Conservation (phyloP, 192 early-diverging fungal genomes). For the Entophlyctis helioformis region DNA sequence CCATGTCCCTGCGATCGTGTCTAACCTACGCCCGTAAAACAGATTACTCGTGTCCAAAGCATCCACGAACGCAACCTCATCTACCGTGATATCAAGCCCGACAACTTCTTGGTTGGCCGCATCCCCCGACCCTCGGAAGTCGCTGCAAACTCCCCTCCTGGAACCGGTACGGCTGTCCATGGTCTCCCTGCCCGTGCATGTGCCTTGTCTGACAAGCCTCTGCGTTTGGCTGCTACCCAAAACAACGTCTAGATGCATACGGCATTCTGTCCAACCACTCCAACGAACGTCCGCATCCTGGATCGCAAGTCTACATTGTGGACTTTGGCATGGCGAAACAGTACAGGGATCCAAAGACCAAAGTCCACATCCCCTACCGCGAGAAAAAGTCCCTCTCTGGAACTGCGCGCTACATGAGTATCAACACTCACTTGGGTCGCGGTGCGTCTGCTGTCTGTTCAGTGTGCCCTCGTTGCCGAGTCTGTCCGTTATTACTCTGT, state of each 20-base stretch:
- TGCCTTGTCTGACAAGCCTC: too few species aligned
- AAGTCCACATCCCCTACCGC: conserved; percentile 54
- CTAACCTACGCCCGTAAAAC: conserved; percentile 19
- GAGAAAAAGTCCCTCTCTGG: conserved; percentile 57
- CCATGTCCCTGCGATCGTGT: not conserved
- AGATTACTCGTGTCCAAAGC: conserved; percentile 79
- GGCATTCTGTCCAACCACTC: conserved; percentile 38
- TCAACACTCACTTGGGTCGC: conserved; percentile 62
- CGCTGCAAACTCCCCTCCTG: not conserved
- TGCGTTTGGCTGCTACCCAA: too few species aligned
- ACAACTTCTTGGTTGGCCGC: conserved; percentile 91
- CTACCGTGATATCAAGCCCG: conserved; percentile 98
- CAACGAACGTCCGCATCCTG: conserved; percentile 40
- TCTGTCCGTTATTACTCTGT: too few species aligned
- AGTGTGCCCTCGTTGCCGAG: too few species aligned
- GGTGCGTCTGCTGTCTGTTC: conserved; percentile 24
- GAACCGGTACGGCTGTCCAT: too few species aligned
- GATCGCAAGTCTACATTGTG: conserved; percentile 55
- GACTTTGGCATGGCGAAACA: conserved; percentile 58
- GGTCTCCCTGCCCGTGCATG: too few species aligned
- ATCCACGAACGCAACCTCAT: conserved; percentile 93
- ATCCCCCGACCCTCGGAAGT: conserved; percentile 30
- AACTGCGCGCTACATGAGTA: conserved; percentile 46
- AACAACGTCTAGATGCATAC: conserved; percentile 30
- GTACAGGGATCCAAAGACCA: conserved; percentile 50